Percentiles rank a stretch among this genome's conserved stretches.
phyloP scores from a whole-genome alignment of 2,329 filamentous ascomycete species.

The Penicillium sp. region DNA sequence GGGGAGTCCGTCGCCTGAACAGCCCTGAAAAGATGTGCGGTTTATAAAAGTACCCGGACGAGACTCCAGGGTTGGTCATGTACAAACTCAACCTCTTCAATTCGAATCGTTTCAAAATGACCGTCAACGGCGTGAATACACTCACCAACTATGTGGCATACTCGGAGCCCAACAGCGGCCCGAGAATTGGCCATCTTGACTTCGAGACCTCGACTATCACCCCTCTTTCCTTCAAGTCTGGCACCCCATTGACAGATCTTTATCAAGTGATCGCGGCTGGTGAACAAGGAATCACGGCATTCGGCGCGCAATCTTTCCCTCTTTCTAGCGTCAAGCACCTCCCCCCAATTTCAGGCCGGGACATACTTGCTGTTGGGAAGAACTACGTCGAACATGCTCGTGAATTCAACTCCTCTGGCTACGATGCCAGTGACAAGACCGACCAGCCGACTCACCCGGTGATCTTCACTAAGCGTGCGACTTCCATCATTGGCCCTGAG shows the following conservation, averaged over 20 bases:
- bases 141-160: constrained; percentile 42
- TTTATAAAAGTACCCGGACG: no score
- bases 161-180: constrained; percentile 14
- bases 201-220: constrained; percentile 36
- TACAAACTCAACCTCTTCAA: no score
- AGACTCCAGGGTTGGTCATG: no score
- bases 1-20: no score
- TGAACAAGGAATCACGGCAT: constrained; percentile 35
- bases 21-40: no score
- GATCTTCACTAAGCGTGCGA: constrained; percentile 54
- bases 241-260: constrained; percentile 42
- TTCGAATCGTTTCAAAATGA: no score
- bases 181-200: constrained; percentile 44
- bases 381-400: constrained; percentile 56
- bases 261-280: constrained; percentile 43
- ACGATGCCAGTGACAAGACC: constrained; percentile 53
- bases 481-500: constrained; percentile 49
- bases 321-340: constrained; percentile 42
- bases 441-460: constrained; percentile 53
- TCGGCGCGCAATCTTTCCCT: constrained; percentile 32
- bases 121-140: background rate
- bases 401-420: constrained; percentile 55
- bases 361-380: constrained; percentile 55
- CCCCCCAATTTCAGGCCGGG: constrained; percentile 46
- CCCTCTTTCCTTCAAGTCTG: constrained; percentile 46